Conservation (phyloP, 83 land plant genomes). For the Picea abies region DNA sequence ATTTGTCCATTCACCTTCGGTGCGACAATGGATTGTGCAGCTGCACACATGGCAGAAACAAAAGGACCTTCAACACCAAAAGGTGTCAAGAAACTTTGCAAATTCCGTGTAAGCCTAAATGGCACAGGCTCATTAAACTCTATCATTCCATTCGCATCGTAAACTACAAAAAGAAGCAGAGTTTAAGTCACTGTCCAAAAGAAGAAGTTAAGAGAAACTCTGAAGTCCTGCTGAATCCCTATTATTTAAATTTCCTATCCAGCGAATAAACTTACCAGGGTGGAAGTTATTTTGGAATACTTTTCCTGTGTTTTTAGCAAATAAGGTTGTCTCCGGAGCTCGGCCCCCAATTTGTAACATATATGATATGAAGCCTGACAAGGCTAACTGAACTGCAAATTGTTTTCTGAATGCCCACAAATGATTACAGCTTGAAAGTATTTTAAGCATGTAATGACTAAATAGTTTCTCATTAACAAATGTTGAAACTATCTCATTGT, state of each 20-base stretch:
- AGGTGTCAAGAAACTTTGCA: conserved; percentile 91
- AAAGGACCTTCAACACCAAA: conserved; percentile 98
- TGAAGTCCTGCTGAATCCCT: background rate
- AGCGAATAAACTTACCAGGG: conserved; percentile 62
- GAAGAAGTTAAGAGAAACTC: background rate
- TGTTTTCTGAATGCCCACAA: conserved; percentile 99
- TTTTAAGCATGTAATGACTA: conserved; percentile 97
- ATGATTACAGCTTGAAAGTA: conserved; percentile 87
- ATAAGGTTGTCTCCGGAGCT: conserved; percentile 91
- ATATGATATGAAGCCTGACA: conserved; percentile 96
- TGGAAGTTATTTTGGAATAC: conserved; percentile 96
- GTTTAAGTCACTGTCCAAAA: background rate
- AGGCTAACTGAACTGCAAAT: conserved; percentile 95
- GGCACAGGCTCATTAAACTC: conserved; percentile 97
- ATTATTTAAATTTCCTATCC: background rate
- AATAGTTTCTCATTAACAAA: conserved; percentile 82
- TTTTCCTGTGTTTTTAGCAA: conserved; percentile 98
- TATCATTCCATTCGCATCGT: conserved; percentile 96
- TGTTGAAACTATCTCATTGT: conserved; percentile 73
- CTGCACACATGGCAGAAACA: conserved; percentile 98
- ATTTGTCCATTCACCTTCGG: conserved; percentile 60
- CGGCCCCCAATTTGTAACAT: conserved; percentile 99
- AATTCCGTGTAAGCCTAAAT: conserved; percentile 90
- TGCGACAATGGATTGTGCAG: conserved; percentile 92
- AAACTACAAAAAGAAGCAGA: conserved; percentile 53